Conservation (phyloP, 108 stramenopile species). For the Conticribra weissflogii region DNA sequence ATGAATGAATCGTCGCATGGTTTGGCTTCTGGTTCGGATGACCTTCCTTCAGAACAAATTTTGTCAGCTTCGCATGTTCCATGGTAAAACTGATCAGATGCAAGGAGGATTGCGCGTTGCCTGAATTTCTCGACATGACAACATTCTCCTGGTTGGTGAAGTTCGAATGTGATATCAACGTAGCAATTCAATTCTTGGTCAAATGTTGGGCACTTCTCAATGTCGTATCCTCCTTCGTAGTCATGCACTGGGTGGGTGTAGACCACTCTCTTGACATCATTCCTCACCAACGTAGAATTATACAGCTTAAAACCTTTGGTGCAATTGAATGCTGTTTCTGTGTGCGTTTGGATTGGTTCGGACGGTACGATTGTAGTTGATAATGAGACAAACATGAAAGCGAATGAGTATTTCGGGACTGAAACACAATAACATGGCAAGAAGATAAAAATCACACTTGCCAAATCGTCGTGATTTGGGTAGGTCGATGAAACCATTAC, state of each 20-base stretch:
- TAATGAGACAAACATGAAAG: no score
- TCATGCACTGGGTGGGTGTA: constrained; percentile 56
- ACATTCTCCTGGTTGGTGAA: constrained; percentile 53
- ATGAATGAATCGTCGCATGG: constrained; percentile 82
- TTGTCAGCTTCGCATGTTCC: constrained; percentile 92
- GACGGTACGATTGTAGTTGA: background rate
- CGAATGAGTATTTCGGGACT: no score
- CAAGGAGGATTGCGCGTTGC: constrained; percentile 47
- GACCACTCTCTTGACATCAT: constrained; percentile 37
- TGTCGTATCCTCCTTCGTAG: constrained; percentile 50
- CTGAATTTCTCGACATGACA: constrained; percentile 30
- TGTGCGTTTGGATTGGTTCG: background rate
- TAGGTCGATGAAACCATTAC: constrained; percentile 67
- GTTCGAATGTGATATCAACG: constrained; percentile 40
- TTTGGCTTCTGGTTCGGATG: constrained; percentile 54
- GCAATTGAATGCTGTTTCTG: constrained; percentile 76
- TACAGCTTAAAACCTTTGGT: constrained; percentile 73
- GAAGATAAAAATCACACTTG: background rate
- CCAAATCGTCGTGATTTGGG: constrained; percentile 63
- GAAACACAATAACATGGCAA: background rate
- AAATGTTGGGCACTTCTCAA: constrained; percentile 46
- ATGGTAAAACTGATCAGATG: constrained; percentile 73
- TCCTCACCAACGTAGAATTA: constrained; percentile 59
- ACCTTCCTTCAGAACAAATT: constrained; percentile 60
- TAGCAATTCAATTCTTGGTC: constrained; percentile 49